phyloP scores from a whole-genome alignment of 495 filamentous ascomycete genomes.

The Darksidea phi region DNA sequence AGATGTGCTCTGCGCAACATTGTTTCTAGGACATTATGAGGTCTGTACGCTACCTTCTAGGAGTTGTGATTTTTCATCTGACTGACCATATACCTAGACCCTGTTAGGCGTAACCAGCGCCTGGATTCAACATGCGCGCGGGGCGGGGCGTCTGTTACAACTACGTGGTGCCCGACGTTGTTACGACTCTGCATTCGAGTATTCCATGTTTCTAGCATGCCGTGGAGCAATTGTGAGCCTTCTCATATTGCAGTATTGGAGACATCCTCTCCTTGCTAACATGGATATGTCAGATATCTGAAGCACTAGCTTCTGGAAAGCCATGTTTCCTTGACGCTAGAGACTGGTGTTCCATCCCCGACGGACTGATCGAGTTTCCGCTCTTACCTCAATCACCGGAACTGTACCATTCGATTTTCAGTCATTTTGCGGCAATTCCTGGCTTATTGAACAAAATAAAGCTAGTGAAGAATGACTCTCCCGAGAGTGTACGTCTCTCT shows the following conservation, averaged over 20 bases:
- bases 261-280: background rate
- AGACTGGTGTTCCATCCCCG: background rate
- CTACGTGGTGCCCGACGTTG: background rate
- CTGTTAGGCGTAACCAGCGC: background rate
- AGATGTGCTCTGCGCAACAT: slow-evolving; percentile 1
- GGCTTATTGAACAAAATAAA: slow-evolving; percentile 5
- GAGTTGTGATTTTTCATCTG: too few species aligned
- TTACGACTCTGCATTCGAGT: background rate
- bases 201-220: slow-evolving; percentile 1
- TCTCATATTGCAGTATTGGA: background rate
- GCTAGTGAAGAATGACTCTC: background rate
- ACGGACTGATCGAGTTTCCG: background rate
- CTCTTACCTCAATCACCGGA: background rate
- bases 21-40: slow-evolving; percentile 4
- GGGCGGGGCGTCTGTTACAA: slow-evolving; percentile 3
- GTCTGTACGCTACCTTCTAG: background rate
- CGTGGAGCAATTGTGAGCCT: background rate
- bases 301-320: background rate
- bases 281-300: slow-evolving; percentile 7
- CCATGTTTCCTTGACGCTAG: slow-evolving; percentile 9
- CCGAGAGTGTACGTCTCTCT: background rate
- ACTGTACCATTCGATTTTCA: slow-evolving; percentile 2
- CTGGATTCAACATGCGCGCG: slow-evolving; percentile 1
- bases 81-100: background rate
- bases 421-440: slow-evolving; percentile 8